Base-by-base conservation (phyloP, 1,284 basidiomycete genomes). In the Trichosporon sp. region DNA sequence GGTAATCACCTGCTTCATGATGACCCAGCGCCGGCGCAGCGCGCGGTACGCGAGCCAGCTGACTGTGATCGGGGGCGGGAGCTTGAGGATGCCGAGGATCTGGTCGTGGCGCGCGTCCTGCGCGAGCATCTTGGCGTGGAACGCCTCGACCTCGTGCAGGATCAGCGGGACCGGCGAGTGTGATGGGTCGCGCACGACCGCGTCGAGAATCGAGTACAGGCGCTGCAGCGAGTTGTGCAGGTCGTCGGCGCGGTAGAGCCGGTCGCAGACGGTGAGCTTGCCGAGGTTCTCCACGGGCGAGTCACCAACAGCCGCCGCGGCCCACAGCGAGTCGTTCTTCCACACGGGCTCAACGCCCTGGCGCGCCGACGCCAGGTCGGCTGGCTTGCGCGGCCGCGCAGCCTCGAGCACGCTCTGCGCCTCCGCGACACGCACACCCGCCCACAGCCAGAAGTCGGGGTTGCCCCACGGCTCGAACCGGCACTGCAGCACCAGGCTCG, bases 41-140 rank as follows among this genome's bases (percentile, higher is more conserved):
- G 66, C 64, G n/a, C 80, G 77, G 65, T 82, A 79, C 9, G 72
- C 64, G 21, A 70, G 13, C 74, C 77, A 80, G 6, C 75, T 79
- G 3, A 73, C 65, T 27, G 47, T 74, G 29, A 31, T 69, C 64
- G 11, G 63, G 15, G 13, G 73, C 27, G 62, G 68, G 8, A 62
- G 70, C 11, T 65, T 23, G n/a, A 78, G 53, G 13, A 75, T 44
- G 3, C 31, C 32, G 42, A 78, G 66, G 21, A 81, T 70, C 9
- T 70, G 65, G 34, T 82, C 75, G 66, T 81, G 76, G 29, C 75
- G 72, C 15, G 65, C 32, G 66, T 81, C 80, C 1, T 79, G 64
- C 12, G 58, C 67, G 0, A 73, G 72, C 66, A 80, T 73, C 23
- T 72, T 65, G 13, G 67, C 67, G 2, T 70, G 66, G 53, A 75